These are phyloP conservation scores for Centrapalus pauciflorus DNA, from an alignment of 129 eudicot genomes.

Conservation along the genomic window DNA sequence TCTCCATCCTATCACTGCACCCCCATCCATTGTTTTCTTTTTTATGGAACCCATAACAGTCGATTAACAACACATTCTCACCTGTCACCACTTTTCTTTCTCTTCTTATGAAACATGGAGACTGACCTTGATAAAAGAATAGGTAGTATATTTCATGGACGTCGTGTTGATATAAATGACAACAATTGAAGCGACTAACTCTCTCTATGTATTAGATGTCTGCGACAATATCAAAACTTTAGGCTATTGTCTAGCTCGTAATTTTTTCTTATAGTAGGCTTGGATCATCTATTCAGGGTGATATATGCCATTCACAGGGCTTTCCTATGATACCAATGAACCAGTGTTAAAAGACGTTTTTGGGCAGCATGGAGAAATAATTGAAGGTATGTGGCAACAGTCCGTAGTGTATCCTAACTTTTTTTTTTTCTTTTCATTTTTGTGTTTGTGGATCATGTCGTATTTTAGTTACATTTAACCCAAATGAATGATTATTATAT, in stretches of 20 bases:
- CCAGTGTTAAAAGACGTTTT: slow-evolving; percentile 46
- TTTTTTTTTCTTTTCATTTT: not conserved
- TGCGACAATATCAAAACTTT: not conserved
- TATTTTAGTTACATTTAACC: no score
- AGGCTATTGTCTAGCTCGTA: not conserved
- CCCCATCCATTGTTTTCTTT: no score
- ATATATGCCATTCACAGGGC: slow-evolving; percentile 46
- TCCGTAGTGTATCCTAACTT: not conserved
- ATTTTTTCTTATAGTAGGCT: slow-evolving; percentile 6
- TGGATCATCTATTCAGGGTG: not conserved
- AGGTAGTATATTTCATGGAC: not conserved
- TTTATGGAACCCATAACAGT: no score
- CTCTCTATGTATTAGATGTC: not conserved
- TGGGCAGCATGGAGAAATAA: slow-evolving; percentile 55
- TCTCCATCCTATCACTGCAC: no score
- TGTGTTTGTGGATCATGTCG: not conserved
- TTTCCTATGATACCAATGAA: slow-evolving; percentile 75
- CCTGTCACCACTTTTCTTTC: no score
- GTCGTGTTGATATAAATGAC: not conserved
- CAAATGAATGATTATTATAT: not conserved
- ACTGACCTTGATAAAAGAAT: not conserved
- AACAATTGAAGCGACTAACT: not conserved
- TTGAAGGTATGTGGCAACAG: slow-evolving; percentile 42
- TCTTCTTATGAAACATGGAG: not conserved
- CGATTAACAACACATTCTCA: no score